phyloP scores from a whole-genome alignment of 768 basidiomycete genomes.

The Lentinula boryana region DNA sequence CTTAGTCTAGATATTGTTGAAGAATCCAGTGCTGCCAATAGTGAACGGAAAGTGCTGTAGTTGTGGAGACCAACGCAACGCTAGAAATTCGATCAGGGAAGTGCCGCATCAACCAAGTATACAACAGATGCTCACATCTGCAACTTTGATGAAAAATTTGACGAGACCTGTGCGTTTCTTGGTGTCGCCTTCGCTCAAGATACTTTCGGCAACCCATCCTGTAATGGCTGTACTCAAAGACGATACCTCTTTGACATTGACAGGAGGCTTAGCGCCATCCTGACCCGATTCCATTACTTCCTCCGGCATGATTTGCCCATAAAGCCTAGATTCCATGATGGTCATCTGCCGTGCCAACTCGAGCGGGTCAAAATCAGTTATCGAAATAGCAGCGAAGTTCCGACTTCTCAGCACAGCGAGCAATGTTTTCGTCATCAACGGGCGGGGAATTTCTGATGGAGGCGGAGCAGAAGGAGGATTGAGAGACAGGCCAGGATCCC shows the following conservation, averaged over 20 bases:
- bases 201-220: slow-evolving; percentile 94
- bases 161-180: slow-evolving; percentile 75
- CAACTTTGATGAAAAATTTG: slow-evolving; percentile 92
- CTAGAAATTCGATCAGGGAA: slow-evolving; percentile 33
- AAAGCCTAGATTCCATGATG: slow-evolving; percentile 86
- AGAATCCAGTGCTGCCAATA: slow-evolving; percentile 91
- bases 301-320: slow-evolving; percentile 79
- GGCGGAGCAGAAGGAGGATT: slow-evolving; percentile 46
- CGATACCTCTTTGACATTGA: slow-evolving; percentile 79
- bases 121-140: slow-evolving; percentile 56
- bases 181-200: slow-evolving; percentile 83
- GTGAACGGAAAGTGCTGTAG: slow-evolving; percentile 88
- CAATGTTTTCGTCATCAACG: slow-evolving; percentile 77
- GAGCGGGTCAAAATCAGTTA: slow-evolving; percentile 90
- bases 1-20: slow-evolving; percentile 89
- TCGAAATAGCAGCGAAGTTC: slow-evolving; percentile 52
- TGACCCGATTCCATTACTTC: slow-evolving; percentile 85
- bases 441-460: slow-evolving; percentile 74
- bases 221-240: slow-evolving; percentile 89
- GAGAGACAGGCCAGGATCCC: slow-evolving; percentile 71
- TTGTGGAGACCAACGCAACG: slow-evolving; percentile 81
- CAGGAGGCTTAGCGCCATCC: slow-evolving; percentile 53
- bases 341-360: slow-evolving; percentile 94
- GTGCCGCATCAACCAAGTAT: neutral
- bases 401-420: slow-evolving; percentile 61